These are phyloP conservation scores for Geotrichum australiense DNA, from an alignment of 1,139 yeast genomes.

Conservation along the genomic window DNA sequence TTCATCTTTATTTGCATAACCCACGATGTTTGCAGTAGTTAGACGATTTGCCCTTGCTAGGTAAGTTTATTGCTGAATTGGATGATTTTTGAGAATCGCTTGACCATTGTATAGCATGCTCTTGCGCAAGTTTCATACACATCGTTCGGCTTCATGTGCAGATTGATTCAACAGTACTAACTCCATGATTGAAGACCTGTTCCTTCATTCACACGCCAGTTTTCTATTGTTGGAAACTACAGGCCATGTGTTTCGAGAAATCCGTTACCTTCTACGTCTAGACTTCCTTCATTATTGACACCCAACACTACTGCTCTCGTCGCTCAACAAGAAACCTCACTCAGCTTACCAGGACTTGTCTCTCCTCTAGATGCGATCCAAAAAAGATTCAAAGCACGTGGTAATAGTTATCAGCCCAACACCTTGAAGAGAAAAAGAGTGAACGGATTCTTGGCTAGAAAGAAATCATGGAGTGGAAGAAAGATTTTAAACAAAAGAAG, in stretches of 20 bases:
- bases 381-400: constrained; percentile 74
- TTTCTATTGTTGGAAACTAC: no score
- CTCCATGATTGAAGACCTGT: no score
- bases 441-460: constrained; percentile 85
- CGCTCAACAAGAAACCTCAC: constrained; percentile 14
- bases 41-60: no score
- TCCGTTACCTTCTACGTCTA: constrained; percentile 21
- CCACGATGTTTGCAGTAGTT: no score
- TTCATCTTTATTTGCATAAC: no score
- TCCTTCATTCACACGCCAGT: neutral
- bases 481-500: constrained; percentile 71
- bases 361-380: constrained; percentile 34
- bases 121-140: no score
- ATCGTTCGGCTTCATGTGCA: no score
- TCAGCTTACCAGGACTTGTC: constrained; percentile 17
- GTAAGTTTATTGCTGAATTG: no score
- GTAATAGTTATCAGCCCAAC: constrained; percentile 92
- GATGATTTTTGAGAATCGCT: no score
- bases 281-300: constrained; percentile 18
- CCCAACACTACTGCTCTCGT: constrained; percentile 18
- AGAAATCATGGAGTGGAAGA: constrained; percentile 70
- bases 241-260: no score
- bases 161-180: no score
- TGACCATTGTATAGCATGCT: no score
- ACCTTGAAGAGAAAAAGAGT: constrained; percentile 85